Conservation (phyloP, 441 rosid genomes). For the Pelargonium australe region DNA sequence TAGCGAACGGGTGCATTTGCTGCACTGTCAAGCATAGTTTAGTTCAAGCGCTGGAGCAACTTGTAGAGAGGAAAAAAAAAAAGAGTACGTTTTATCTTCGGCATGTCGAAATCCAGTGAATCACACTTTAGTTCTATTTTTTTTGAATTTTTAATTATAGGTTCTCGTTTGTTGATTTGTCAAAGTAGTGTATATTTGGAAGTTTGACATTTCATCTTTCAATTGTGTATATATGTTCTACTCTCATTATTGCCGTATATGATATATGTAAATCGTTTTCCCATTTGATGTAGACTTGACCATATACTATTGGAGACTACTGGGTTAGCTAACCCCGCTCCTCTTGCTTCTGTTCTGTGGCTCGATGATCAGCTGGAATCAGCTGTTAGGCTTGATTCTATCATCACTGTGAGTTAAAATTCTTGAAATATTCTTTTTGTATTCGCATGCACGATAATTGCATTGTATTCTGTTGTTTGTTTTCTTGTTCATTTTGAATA, state of each 20-base stretch:
- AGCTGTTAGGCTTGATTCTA: slow-evolving; percentile 80
- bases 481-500: neutral
- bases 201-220: neutral
- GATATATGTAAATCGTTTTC: slow-evolving; percentile 1
- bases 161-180: neutral
- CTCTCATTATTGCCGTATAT: neutral
- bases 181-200: neutral
- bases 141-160: neutral
- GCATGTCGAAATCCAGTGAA: too few species aligned
- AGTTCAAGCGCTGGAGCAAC: slow-evolving; percentile 92
- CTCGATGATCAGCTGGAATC: slow-evolving; percentile 91
- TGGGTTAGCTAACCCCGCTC: slow-evolving; percentile 95
- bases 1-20: slow-evolving; percentile 85
- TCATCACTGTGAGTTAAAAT: slow-evolving; percentile 56
- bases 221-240: neutral
- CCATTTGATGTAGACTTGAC: slow-evolving; percentile 53
- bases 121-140: too few species aligned
- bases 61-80: slow-evolving; percentile 73
- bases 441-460: neutral
- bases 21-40: slow-evolving; percentile 91
- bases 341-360: slow-evolving; percentile 91
- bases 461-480: neutral
- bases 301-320: slow-evolving; percentile 91
- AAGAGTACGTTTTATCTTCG: too few species aligned
- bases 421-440: neutral